Evolutionary conservation across 805 yeast genomes (phyloP), one percentile per base, ranked within the genome.

Genomic region (Hanseniaspora taiwanica): DNA sequence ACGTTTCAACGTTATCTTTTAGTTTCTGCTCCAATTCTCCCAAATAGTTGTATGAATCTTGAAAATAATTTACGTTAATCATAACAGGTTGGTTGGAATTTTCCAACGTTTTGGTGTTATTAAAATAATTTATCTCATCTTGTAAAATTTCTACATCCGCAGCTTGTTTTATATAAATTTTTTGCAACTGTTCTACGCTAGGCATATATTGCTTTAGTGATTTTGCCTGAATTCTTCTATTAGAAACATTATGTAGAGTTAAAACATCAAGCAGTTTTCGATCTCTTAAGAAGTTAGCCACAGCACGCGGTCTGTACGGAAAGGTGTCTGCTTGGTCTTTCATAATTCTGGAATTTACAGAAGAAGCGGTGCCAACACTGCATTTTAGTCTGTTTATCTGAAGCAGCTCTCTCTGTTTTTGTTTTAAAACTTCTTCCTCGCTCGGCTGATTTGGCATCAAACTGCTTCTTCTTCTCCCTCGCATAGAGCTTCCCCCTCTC

Each of bases 401-500:
- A 8, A n/a, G 18, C 18, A n/a, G 33, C 18, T 29, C 33, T 29
- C 16, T n/a, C 14, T 29, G 33, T 29, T 16, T 29, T 29, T 29
- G 33, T 29, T 29, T 29, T n/a, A 9, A 18, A 5, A 29, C 6
- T n/a, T 29, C 33, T 29, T 29, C 33, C 8, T 29, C 18, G 8
- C 6, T n/a, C 16, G 8, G 33, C 18, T 29, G 33, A 8, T 16
- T 29, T 16, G 18, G 10, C 4, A 29, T 5, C 10, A n/a, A 18
- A 7, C 18, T 16, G 33, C 33, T 29, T 5, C 18, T 8, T 29
- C 33, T 29, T 29, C 33, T 29, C 6, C 33, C 33, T 29, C 18
- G 13, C 33, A 29, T n/a, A 29, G 33, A 29, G 33, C 33, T 29
- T 29, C 33, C 33, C 18, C 33, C 33, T 29, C 33, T 29, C 17